Percentiles rank a stretch among this genome's conserved stretches.
Evolutionary conservation across 2,329 filamentous ascomycete genomes (phyloP).

Genomic region (Didymella arachidicola): DNA sequence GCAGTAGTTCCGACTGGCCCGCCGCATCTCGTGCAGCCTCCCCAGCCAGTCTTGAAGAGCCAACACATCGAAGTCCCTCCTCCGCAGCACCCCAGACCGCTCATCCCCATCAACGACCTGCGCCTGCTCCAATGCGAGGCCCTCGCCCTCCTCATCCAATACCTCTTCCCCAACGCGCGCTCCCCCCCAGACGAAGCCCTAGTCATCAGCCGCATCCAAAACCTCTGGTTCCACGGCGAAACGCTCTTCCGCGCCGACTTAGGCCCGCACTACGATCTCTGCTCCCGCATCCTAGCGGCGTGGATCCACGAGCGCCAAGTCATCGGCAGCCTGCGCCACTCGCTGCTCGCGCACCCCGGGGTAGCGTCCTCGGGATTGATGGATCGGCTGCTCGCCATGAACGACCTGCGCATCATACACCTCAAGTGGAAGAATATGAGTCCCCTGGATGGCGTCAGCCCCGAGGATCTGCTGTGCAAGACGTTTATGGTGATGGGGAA

Average conservation of each 20-base stretch:
- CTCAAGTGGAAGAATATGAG: conserved; percentile 51
- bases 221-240: conserved; percentile 41
- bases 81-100: conserved; percentile 17
- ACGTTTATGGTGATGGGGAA: conserved; percentile 44
- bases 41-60: conserved; percentile 37
- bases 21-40: conserved; percentile 18
- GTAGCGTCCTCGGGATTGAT: conserved; percentile 37
- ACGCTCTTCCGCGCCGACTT: conserved; percentile 38
- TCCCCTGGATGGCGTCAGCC: conserved; percentile 39
- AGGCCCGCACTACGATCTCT: conserved; percentile 37
- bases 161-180: conserved; percentile 37
- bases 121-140: conserved; percentile 45
- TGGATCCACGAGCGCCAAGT: conserved; percentile 46
- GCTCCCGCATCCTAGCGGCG: conserved; percentile 38
- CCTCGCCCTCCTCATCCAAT: conserved; percentile 42
- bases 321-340: conserved; percentile 37
- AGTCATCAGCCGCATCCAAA: conserved; percentile 39
- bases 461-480: conserved; percentile 46
- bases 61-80: conserved; percentile 30
- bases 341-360: conserved; percentile 35
- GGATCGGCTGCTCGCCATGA: conserved; percentile 45
- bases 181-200: conserved; percentile 36
- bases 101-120: conserved; percentile 26
- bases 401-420: conserved; percentile 45
- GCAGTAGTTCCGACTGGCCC: conserved; percentile 16